Conservation (phyloP, 2,329 filamentous ascomycete species). For the Hortaea sp. region DNA sequence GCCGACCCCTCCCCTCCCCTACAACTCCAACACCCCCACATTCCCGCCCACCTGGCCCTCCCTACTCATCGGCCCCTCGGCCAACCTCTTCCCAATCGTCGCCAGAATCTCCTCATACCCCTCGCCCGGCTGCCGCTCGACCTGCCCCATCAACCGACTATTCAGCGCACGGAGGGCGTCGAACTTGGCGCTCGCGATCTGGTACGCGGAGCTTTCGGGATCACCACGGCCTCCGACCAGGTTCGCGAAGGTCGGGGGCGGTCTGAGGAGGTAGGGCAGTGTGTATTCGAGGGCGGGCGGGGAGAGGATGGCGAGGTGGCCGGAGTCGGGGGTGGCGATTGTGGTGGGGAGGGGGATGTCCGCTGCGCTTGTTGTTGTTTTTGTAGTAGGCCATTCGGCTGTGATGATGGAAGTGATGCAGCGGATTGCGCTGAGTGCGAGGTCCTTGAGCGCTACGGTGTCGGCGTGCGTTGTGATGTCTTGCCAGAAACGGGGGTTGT, state of each 20-base stretch:
- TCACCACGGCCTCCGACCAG: conserved; percentile 50
- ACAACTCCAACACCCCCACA: conserved; percentile 37
- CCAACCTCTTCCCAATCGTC: conserved; percentile 32
- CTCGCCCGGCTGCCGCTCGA: conserved; percentile 19
- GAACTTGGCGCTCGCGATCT: conserved; percentile 48
- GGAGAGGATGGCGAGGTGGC: conserved; percentile 42
- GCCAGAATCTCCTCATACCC: conserved; percentile 30
- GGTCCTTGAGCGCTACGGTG: conserved; percentile 46
- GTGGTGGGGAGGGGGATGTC: conserved; percentile 29
- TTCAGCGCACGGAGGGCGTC: conserved; percentile 45
- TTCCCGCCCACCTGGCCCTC: conserved; percentile 33
- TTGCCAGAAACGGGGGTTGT: conserved; percentile 42
- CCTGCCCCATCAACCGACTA: conserved; percentile 30
- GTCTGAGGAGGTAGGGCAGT: conserved; percentile 47
- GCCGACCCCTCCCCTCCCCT: neutral
- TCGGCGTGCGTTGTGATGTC: conserved; percentile 45
- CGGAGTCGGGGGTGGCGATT: conserved; percentile 28
- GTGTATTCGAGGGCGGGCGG: conserved; percentile 41
- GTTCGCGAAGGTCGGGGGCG: conserved; percentile 46
- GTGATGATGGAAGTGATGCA: conserved; percentile 44
- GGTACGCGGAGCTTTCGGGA: conserved; percentile 47
- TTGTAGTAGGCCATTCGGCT: conserved; percentile 40
- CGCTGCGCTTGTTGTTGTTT: neutral
- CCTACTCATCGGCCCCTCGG: conserved; percentile 33
- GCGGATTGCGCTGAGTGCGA: conserved; percentile 44